Conservation (phyloP, 1,139 yeast species). For the Suhomyces anneliseae region DNA sequence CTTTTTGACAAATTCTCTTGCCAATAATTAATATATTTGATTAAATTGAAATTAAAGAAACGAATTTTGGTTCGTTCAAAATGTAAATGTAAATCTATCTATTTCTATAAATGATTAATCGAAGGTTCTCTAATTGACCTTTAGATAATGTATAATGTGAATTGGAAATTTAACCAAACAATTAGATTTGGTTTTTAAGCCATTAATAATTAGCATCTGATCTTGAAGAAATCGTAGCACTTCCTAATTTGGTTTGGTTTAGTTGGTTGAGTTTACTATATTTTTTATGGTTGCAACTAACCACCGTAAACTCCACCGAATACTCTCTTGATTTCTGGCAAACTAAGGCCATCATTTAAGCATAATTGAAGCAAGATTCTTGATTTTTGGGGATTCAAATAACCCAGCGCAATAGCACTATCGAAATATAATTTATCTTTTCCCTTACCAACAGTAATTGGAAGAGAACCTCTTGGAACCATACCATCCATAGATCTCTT, state of each 20-base stretch:
- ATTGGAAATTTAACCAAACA: no score
- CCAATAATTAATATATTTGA: not conserved
- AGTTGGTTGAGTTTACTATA: not conserved
- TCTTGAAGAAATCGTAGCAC: not conserved
- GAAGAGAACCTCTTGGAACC: conserved; percentile 53
- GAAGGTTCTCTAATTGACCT: no score
- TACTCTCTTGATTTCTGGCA: conserved; percentile 43
- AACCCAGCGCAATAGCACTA: conserved; percentile 59
- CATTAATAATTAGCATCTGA: not conserved
- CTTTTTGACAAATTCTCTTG: not conserved
- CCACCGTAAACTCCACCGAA: conserved; percentile 44
- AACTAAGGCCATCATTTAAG: conserved; percentile 41
- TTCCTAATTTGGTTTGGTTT: not conserved
- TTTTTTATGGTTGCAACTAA: not conserved
- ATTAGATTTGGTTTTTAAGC: no score
- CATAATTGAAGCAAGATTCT: conserved; percentile 62
- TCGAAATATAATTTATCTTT: conserved; percentile 19
- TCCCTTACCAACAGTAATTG: conserved; percentile 25
- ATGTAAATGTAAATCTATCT: not conserved
- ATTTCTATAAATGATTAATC: no score
- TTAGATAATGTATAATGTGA: no score
- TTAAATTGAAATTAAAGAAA: not conserved
- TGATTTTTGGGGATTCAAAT: conserved; percentile 66
- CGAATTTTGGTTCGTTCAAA: no score
- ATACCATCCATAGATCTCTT: conserved; percentile 68